A percentile compares a stretch with the other conserved stretches of the same genome.
phyloP scores from a whole-genome alignment of 2,329 filamentous ascomycete genomes.

The Penicillium sp. region DNA sequence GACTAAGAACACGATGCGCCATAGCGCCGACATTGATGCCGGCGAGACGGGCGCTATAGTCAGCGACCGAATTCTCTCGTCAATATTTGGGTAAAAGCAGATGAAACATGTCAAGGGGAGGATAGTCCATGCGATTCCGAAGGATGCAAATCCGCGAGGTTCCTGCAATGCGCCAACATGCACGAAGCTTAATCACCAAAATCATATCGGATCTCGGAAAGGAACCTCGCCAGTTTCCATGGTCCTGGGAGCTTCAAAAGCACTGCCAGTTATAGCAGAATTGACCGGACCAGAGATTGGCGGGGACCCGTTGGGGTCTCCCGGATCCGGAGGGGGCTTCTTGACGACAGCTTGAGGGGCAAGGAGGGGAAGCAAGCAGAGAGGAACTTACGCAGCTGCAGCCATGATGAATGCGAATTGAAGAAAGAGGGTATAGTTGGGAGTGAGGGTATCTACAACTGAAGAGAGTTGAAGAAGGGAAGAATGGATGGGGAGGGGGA shows the following conservation, averaged over 20 bases:
- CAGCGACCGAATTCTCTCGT: conserved; percentile 40
- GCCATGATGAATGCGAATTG: conserved; percentile 38
- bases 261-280: neutral
- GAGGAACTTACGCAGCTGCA: conserved; percentile 46
- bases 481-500: conserved; percentile 18
- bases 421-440: conserved; percentile 19
- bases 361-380: neutral
- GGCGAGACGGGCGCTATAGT: conserved; percentile 70
- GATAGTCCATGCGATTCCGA: conserved; percentile 13
- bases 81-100: conserved; percentile 27
- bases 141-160: neutral
- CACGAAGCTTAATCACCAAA: neutral
- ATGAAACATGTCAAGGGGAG: neutral
- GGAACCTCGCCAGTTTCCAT: neutral
- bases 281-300: neutral
- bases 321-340: neutral
- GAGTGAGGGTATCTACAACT: conserved; percentile 14
- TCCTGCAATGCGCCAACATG: neutral
- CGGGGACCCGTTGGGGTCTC: conserved; percentile 1
- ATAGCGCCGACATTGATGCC: conserved; percentile 69
- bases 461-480: conserved; percentile 20
- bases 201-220: neutral
- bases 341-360: neutral
- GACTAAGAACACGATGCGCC: conserved; percentile 56
- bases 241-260: neutral